Percentiles rank a stretch among this genome's conserved stretches.
These are phyloP conservation scores for Pseudocercospora cruenta DNA, from an alignment of 2,329 filamentous ascomycete genomes.

Conservation along the genomic window DNA sequence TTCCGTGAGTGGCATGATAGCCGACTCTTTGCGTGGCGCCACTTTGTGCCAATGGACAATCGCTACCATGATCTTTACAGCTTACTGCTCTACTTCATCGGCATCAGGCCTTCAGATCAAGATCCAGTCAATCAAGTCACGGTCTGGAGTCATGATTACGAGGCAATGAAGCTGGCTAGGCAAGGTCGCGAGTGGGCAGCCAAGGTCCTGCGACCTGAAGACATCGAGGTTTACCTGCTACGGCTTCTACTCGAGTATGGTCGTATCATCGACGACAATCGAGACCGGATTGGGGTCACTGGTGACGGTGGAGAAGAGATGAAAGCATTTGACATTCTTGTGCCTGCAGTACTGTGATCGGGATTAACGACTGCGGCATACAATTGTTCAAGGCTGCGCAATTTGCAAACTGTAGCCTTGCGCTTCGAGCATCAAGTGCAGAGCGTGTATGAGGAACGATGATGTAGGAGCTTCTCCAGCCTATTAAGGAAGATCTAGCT, in stretches of 20 bases:
- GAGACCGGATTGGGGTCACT: neutral
- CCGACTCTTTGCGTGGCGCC: conserved; percentile 71
- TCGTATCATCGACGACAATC: conserved; percentile 7
- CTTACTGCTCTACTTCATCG: conserved; percentile 65
- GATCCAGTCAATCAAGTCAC: neutral
- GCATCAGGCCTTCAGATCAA: conserved; percentile 24
- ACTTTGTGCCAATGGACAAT: conserved; percentile 80
- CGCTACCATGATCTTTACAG: conserved; percentile 72
- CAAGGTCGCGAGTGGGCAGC: conserved; percentile 54
- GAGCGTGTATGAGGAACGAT: neutral
- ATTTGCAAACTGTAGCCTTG: neutral
- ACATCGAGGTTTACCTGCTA: conserved; percentile 25
- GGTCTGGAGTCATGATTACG: conserved; percentile 38
- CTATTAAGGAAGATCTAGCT: neutral
- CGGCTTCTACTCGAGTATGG: conserved; percentile 22
- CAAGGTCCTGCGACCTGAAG: conserved; percentile 18
- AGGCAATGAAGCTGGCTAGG: conserved; percentile 35
- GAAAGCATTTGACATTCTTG: neutral
- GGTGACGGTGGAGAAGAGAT: conserved; percentile 8
- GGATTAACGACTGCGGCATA: neutral
- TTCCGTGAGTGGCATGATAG: conserved; percentile 81
- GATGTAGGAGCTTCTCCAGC: neutral
- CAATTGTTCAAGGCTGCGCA: neutral
- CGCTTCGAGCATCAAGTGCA: neutral
- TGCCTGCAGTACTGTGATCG: neutral